phyloP scores from a whole-genome alignment of 768 basidiomycete genomes.

The Epithele typhae region DNA sequence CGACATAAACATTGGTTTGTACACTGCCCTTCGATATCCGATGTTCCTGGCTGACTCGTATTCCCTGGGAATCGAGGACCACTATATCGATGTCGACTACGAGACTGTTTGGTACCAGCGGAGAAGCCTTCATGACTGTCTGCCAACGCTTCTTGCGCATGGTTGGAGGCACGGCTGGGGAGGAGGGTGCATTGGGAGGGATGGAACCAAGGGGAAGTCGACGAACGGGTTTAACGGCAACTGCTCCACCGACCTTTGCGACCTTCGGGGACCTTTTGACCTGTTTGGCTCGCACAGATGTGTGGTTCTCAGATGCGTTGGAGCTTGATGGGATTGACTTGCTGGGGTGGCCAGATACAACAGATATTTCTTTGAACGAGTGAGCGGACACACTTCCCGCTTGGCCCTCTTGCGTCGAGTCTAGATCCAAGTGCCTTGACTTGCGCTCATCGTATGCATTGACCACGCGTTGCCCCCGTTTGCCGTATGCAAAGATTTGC shows the following conservation, averaged over 20 bases:
- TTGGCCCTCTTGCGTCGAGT: too few species aligned
- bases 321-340: too few species aligned
- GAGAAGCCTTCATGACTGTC: constrained; percentile 10
- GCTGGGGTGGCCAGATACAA: too few species aligned
- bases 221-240: constrained; percentile 22
- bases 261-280: constrained; percentile 12
- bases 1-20: constrained; percentile 30
- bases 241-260: constrained; percentile 8
- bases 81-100: constrained; percentile 64
- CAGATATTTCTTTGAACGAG: too few species aligned
- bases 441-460: constrained; percentile 16
- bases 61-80: constrained; percentile 58
- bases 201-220: constrained; percentile 41
- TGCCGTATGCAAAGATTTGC: constrained; percentile 29
- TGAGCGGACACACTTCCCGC: too few species aligned
- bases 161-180: constrained; percentile 31
- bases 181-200: constrained; percentile 32
- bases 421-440: too few species aligned
- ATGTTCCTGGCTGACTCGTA: constrained; percentile 54
- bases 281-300: constrained; percentile 9
- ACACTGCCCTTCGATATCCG: constrained; percentile 48
- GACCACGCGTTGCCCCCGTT: constrained; percentile 27
- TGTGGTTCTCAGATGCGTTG: too few species aligned
- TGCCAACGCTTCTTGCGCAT: constrained; percentile 24
- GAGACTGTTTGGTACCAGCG: constrained; percentile 37